These are phyloP conservation scores for Backusella macrospora DNA, from an alignment of 192 early-diverging fungal genomes.

Conservation along the genomic window DNA sequence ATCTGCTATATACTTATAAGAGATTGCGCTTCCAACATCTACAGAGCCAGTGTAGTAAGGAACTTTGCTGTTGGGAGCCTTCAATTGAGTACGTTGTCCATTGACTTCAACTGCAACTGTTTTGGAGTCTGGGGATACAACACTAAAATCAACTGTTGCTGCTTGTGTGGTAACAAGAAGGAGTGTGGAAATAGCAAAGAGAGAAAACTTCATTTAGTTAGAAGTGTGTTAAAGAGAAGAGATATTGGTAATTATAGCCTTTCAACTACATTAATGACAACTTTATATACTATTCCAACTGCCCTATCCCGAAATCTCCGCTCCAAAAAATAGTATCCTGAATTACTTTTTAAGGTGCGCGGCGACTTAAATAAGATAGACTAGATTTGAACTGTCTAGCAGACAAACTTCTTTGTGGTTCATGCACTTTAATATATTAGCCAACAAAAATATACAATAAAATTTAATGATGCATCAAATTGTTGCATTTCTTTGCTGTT, in stretches of 20 bases:
- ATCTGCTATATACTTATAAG: conserved; percentile 45
- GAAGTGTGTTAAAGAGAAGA: not conserved
- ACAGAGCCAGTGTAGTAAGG: conserved; percentile 42
- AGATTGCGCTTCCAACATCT: conserved; percentile 23
- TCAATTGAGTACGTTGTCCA: conserved; percentile 33
- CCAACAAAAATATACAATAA: not conserved
- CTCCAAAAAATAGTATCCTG: conserved; percentile 1
- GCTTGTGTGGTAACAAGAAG: conserved; percentile 32
- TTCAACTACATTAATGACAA: not conserved
- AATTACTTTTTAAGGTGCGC: not conserved
- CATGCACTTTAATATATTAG: conserved; percentile 5
- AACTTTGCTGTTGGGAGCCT: conserved; percentile 30
- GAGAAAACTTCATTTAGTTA: not conserved
- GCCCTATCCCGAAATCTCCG: not conserved
- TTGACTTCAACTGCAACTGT: conserved; percentile 37
- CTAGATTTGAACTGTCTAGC: conserved; percentile 5
- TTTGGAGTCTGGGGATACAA: conserved; percentile 41
- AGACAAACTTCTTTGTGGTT: not conserved
- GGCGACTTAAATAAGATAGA: conserved; percentile 1
- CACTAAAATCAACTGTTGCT: conserved; percentile 39
- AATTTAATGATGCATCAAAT: not conserved
- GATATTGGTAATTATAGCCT: not conserved
- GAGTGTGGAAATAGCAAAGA: conserved; percentile 24
- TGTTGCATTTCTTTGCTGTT: not conserved
- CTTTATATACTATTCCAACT: not conserved